phyloP scores from a whole-genome alignment of 2,329 filamentous ascomycete genomes.

The Tympanopsis confertula region DNA sequence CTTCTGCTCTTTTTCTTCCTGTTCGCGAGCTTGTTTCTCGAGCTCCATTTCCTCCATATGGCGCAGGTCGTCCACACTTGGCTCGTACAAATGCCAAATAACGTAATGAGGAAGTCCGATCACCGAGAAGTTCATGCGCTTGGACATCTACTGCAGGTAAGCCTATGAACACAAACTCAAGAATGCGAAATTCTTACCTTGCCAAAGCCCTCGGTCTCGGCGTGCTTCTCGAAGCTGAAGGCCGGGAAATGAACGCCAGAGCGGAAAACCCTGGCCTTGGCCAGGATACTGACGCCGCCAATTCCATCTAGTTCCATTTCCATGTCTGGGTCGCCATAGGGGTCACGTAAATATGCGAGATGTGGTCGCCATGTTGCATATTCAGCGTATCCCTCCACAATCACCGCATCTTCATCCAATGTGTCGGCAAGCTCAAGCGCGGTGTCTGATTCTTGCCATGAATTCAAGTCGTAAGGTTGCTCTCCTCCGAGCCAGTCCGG shows the following conservation, averaged over 20 bases:
- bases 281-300: conserved; percentile 90
- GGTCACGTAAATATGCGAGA: conserved; percentile 89
- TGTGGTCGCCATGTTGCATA: conserved; percentile 98
- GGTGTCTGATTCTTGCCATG: conserved; percentile 98
- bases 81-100: conserved; percentile 98
- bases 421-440: conserved; percentile 87
- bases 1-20: conserved; percentile 47
- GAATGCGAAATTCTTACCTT: conserved; percentile 52
- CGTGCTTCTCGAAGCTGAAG: conserved; percentile 97
- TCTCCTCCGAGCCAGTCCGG: conserved; percentile 98
- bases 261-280: conserved; percentile 90
- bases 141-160: conserved; percentile 59
- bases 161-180: background rate
- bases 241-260: conserved; percentile 94
- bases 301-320: conserved; percentile 99
- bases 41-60: conserved; percentile 81
- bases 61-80: conserved; percentile 90
- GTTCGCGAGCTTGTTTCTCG: conserved; percentile 54
- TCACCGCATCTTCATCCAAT: conserved; percentile 92
- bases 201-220: conserved; percentile 95
- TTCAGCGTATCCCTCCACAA: conserved; percentile 96
- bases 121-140: conserved; percentile 89
- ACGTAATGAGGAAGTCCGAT: conserved; percentile 94
- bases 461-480: conserved; percentile 96
- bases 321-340: conserved; percentile 95